phyloP scores from a whole-genome alignment of 1,284 basidiomycete species.

The Inonotus obliquus region DNA sequence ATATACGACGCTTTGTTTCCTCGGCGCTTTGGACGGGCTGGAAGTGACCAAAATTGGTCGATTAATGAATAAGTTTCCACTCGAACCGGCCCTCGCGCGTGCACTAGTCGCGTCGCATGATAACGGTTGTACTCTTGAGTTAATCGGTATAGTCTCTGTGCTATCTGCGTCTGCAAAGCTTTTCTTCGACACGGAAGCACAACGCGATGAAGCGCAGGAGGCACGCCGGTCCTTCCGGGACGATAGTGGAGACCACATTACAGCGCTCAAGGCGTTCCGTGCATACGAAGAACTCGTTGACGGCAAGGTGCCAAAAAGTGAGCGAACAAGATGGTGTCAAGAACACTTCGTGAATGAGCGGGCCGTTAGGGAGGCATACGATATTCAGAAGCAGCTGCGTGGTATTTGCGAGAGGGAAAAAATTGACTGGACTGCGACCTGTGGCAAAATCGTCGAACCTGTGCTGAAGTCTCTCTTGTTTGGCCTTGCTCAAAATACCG shows the following conservation, averaged over 20 bases:
- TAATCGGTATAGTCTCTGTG: slow-evolving; percentile 77
- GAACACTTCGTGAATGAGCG: slow-evolving; percentile 83
- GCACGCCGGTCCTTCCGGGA: slow-evolving; percentile 78
- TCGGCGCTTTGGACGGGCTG: slow-evolving; percentile 68
- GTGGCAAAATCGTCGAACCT: slow-evolving; percentile 54
- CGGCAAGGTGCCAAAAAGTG: slow-evolving; percentile 19
- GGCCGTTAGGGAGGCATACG: slow-evolving; percentile 77
- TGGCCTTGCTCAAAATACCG: slow-evolving; percentile 80
- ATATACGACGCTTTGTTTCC: slow-evolving; percentile 68
- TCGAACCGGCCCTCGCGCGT: slow-evolving; percentile 80
- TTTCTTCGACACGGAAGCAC: slow-evolving; percentile 60
- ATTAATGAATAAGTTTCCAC: slow-evolving; percentile 78
- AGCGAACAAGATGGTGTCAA: slow-evolving; percentile 72
- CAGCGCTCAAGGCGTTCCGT: slow-evolving; percentile 79
- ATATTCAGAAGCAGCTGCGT: slow-evolving; percentile 79
- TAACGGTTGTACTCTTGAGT: slow-evolving; percentile 64
- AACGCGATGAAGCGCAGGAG: slow-evolving; percentile 66
- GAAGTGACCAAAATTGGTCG: slow-evolving; percentile 69
- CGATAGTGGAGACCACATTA: slow-evolving; percentile 86
- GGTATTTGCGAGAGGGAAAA: slow-evolving; percentile 58
- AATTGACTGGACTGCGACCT: slow-evolving; percentile 56
- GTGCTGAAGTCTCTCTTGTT: slow-evolving; percentile 65
- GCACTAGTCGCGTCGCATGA: slow-evolving; percentile 71
- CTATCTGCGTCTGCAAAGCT: slow-evolving; percentile 73
- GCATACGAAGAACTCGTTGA: slow-evolving; percentile 62